A percentile compares a stretch with the other conserved stretches of the same genome.
Conservation (phyloP, 179 eudicot species). For the Nepenthes alata region DNA sequence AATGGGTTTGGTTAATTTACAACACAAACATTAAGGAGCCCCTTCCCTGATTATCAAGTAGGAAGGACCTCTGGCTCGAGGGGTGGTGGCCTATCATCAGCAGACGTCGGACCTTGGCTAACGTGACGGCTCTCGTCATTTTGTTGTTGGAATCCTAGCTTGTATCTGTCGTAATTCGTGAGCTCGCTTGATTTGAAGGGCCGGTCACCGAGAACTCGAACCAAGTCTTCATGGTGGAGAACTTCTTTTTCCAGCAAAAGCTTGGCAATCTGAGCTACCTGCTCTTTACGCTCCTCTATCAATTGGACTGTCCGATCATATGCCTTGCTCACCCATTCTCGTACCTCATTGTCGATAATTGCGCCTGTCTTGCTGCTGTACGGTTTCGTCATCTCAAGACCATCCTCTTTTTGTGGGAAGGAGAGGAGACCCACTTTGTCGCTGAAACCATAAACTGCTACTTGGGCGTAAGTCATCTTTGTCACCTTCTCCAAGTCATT, state of each 20-base stretch:
- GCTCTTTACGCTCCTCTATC: slow-evolving; percentile 60
- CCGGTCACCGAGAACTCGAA: slow-evolving; percentile 61
- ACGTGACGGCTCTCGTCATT: slow-evolving; percentile 6
- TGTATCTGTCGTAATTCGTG: slow-evolving; percentile 60
- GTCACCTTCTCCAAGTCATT: slow-evolving; percentile 80
- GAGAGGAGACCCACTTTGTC: slow-evolving; percentile 84
- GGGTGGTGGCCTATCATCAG: slow-evolving; percentile 42
- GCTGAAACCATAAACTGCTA: slow-evolving; percentile 73
- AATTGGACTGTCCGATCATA: slow-evolving; percentile 47
- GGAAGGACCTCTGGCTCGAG: slow-evolving; percentile 58
- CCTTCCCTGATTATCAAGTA: slow-evolving; percentile 5
- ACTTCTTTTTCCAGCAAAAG: slow-evolving; percentile 67
- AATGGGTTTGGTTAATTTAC: no score
- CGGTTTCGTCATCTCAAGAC: slow-evolving; percentile 57
- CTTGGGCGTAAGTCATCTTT: slow-evolving; percentile 88
- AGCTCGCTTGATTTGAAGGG: slow-evolving; percentile 56
- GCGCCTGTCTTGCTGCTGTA: slow-evolving; percentile 76
- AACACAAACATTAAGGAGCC: no score
- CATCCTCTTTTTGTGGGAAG: slow-evolving; percentile 67
- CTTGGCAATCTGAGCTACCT: slow-evolving; percentile 64
- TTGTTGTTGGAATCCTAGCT: slow-evolving; percentile 47
- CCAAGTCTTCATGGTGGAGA: slow-evolving; percentile 69
- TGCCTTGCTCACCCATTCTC: slow-evolving; percentile 77
- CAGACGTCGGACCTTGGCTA: slow-evolving; percentile 4
- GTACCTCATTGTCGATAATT: slow-evolving; percentile 61